These are phyloP conservation scores for Chrysochromulina parva DNA, from an alignment of 78 protist genomes.

Conservation along the genomic window DNA sequence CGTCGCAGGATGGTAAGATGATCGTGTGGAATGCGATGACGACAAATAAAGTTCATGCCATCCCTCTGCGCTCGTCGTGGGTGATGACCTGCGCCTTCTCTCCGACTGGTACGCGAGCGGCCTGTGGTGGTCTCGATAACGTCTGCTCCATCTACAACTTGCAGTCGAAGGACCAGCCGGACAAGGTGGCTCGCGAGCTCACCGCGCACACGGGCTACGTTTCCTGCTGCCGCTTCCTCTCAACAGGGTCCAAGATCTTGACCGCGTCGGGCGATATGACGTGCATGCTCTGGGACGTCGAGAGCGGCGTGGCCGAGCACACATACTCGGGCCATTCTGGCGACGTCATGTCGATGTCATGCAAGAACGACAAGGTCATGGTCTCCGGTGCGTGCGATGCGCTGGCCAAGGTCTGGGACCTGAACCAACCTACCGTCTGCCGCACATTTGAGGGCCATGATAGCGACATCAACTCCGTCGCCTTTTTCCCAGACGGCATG, in stretches of 20 bases:
- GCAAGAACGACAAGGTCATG: no score
- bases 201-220: slow-evolving; percentile 70
- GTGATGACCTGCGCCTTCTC: slow-evolving; percentile 97
- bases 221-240: slow-evolving; percentile 93
- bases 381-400: slow-evolving; percentile 90
- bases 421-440: slow-evolving; percentile 69
- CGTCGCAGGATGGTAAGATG: slow-evolving; percentile 95
- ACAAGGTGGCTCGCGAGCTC: slow-evolving; percentile 52
- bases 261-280: slow-evolving; percentile 87
- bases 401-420: slow-evolving; percentile 90
- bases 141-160: slow-evolving; percentile 84
- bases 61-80: slow-evolving; percentile 90
- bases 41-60: slow-evolving; percentile 78
- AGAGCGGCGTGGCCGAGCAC: slow-evolving; percentile 59
- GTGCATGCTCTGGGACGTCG: slow-evolving; percentile 93
- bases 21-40: slow-evolving; percentile 93
- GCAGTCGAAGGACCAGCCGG: slow-evolving; percentile 29
- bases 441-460: slow-evolving; percentile 94
- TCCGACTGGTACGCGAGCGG: slow-evolving; percentile 87
- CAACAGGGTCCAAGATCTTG: slow-evolving; percentile 71
- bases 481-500: slow-evolving; percentile 59
- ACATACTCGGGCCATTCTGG: slow-evolving; percentile 86
- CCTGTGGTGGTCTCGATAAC: slow-evolving; percentile 97
- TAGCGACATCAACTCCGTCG: slow-evolving; percentile 93
- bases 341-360: slow-evolving; percentile 83